phyloP scores from a whole-genome alignment of 495 filamentous ascomycete genomes.

The Penicillium nucicola region DNA sequence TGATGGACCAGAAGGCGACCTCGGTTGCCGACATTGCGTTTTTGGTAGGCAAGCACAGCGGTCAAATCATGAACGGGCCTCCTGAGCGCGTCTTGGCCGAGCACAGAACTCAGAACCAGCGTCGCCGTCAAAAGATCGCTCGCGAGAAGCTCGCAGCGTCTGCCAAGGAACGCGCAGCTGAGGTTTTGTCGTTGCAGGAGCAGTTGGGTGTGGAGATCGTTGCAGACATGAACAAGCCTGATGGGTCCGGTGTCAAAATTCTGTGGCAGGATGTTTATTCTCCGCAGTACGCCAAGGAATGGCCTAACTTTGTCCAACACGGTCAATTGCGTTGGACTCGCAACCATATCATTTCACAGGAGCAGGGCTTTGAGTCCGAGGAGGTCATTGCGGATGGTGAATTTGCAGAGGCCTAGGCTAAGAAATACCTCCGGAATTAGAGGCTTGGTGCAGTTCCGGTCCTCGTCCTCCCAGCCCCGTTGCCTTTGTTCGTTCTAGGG shows the following conservation, averaged over 20 bases:
- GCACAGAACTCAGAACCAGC: constrained; percentile 31
- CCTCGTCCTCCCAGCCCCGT: neutral
- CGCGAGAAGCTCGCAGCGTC: constrained; percentile 37
- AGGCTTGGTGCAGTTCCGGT: neutral
- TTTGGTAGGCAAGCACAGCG: constrained; percentile 60
- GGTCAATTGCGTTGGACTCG: constrained; percentile 39
- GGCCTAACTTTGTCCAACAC: constrained; percentile 70
- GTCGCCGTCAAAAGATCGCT: constrained; percentile 27
- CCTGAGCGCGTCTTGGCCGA: constrained; percentile 22
- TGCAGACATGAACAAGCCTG: constrained; percentile 25
- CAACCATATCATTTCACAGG: constrained; percentile 37
- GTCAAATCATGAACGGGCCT: constrained; percentile 32
- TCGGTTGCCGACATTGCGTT: constrained; percentile 81
- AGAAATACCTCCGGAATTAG: neutral
- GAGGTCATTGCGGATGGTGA: constrained; percentile 39
- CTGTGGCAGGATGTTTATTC: constrained; percentile 70
- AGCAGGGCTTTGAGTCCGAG: constrained; percentile 20
- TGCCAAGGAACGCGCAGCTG: constrained; percentile 29
- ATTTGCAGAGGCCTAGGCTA: constrained; percentile 44
- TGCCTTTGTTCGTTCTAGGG: neutral
- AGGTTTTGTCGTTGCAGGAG: constrained; percentile 28
- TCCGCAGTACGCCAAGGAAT: constrained; percentile 60
- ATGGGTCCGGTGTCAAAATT: constrained; percentile 45
- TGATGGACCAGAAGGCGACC: constrained; percentile 92
- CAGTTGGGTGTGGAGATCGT: constrained; percentile 30